Evolutionary conservation across 768 basidiomycete genomes (phyloP), one percentile per base, ranked within the genome.

Genomic region (Tricholoma hemisulphureum): DNA sequence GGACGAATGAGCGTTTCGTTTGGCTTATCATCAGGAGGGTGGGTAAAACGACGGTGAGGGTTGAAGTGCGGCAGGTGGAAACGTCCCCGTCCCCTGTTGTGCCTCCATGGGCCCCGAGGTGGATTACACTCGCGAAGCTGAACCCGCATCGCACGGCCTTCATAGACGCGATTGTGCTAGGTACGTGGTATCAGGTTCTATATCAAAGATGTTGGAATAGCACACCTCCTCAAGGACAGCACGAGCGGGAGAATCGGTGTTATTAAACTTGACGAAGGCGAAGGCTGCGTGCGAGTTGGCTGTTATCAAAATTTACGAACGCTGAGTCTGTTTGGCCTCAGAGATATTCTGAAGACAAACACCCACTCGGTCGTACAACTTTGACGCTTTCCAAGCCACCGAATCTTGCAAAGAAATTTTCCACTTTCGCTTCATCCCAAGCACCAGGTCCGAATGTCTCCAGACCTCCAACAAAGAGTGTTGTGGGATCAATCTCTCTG

Each of bases 391-490:
- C 83, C 8, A 93, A 75, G 1, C 80, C 80, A 9, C 85, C 87
- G 63, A 85, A 92, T 64, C 77, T 79, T 20, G 76, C 74, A 66
- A 93, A 93, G 46, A 88, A 75, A 6, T 68, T 65, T 28, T 71
- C 74, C 31, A 93, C 75, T 60, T 80, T 86, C 8, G 75, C 77
- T 65, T 92, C 89, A 45, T 85, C 81, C 91, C 90, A 92, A 6
- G 83, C 81, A 24, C 76, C 75, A 2, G 83, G 77, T 5, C 85
- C 86, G 63, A 77, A 78, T 65, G 83, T 80, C 63, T 88, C 85
- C 43, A 93, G 76, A 4, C 89, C 89, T 6, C 91, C 90, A 26
- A 91, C 87, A 67, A 91, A 92, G 26, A 93, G 75, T 1, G 88
- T 85, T 2, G 79, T 83, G 0, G 85, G 86, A 66, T 91, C 88